Conservation (phyloP, 805 yeast genomes). For the Cyberlindnera americana region DNA sequence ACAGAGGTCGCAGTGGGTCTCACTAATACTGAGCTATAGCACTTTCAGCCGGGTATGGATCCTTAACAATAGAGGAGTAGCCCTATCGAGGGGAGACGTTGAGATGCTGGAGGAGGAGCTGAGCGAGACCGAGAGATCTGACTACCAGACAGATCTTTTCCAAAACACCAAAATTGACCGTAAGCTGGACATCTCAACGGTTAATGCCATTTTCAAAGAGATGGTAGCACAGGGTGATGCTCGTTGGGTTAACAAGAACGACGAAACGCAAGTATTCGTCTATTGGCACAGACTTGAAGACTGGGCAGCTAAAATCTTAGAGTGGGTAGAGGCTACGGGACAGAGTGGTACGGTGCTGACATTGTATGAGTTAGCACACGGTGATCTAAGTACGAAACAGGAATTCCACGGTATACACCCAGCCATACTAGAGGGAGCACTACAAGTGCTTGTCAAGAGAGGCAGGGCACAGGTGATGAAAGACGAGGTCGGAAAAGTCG, state of each 20-base stretch:
- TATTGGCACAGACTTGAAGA: slow-evolving; percentile 68
- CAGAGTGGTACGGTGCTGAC: slow-evolving; percentile 77
- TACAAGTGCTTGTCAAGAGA: slow-evolving; percentile 57
- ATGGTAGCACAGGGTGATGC: slow-evolving; percentile 58
- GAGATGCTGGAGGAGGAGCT: slow-evolving; percentile 21
- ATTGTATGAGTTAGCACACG: slow-evolving; percentile 70
- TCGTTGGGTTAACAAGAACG: slow-evolving; percentile 46
- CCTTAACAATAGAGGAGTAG: slow-evolving; percentile 37
- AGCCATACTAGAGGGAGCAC: slow-evolving; percentile 46
- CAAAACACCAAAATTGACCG: slow-evolving; percentile 50
- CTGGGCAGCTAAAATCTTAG: slow-evolving; percentile 61
- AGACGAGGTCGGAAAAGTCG: slow-evolving; percentile 60
- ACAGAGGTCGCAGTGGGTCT: slow-evolving; percentile 77
- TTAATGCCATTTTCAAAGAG: slow-evolving; percentile 50
- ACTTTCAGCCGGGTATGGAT: slow-evolving; percentile 52
- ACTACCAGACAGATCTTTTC: slow-evolving; percentile 35
- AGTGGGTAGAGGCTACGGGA: slow-evolving; percentile 75
- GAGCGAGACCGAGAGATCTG: slow-evolving; percentile 5
- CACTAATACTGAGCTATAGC: slow-evolving; percentile 60
- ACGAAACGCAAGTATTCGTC: slow-evolving; percentile 37
- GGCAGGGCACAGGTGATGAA: slow-evolving; percentile 73
- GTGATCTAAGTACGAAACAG: slow-evolving; percentile 53
- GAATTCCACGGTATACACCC: slow-evolving; percentile 64
- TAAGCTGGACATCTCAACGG: slow-evolving; percentile 49
- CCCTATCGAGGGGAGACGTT: slow-evolving; percentile 21